Conservation (phyloP, 495 filamentous ascomycete genomes). For the Hyphodiscus hymeniophilus region DNA sequence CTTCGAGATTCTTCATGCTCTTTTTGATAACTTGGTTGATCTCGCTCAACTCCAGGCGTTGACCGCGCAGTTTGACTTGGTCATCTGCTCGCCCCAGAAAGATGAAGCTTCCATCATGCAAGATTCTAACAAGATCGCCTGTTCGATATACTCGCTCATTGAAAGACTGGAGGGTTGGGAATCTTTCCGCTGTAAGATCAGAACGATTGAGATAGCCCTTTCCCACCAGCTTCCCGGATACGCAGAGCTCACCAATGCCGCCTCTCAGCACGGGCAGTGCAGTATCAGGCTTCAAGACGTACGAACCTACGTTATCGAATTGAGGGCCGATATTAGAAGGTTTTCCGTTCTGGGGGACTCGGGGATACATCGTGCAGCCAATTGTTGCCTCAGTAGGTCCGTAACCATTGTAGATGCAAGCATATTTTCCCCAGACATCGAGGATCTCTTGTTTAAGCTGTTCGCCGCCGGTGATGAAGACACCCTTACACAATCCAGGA, state of each 20-base stretch:
- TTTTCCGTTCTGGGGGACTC: conserved; percentile 61
- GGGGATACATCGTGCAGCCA: conserved; percentile 70
- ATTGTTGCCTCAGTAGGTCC: conserved; percentile 91
- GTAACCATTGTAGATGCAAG: conserved; percentile 66
- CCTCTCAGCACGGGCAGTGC: conserved; percentile 67
- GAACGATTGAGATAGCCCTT: conserved; percentile 79
- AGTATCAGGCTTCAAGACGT: conserved; percentile 63
- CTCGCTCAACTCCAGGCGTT: conserved; percentile 69
- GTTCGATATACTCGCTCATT: conserved; percentile 61
- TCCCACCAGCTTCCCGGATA: conserved; percentile 77
- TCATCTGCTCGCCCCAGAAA: conserved; percentile 71
- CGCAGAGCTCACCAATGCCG: conserved; percentile 76
- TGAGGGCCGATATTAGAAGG: conserved; percentile 79
- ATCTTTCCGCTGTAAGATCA: conserved; percentile 55
- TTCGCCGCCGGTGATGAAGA: conserved; percentile 74
- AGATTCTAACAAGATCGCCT: conserved; percentile 68
- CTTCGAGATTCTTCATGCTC: conserved; percentile 33
- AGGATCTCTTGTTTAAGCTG: conserved; percentile 64
- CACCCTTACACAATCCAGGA: conserved; percentile 56
- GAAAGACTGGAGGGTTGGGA: conserved; percentile 45
- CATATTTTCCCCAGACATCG: conserved; percentile 54
- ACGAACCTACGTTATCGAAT: conserved; percentile 75
- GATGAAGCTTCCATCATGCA: conserved; percentile 61
- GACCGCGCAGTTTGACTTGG: conserved; percentile 73
- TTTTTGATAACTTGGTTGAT: conserved; percentile 59